Evolutionary conservation across 768 basidiomycete species (phyloP), one percentile per base, ranked within the genome.

Genomic region (Amanita pseudoporphyria): DNA sequence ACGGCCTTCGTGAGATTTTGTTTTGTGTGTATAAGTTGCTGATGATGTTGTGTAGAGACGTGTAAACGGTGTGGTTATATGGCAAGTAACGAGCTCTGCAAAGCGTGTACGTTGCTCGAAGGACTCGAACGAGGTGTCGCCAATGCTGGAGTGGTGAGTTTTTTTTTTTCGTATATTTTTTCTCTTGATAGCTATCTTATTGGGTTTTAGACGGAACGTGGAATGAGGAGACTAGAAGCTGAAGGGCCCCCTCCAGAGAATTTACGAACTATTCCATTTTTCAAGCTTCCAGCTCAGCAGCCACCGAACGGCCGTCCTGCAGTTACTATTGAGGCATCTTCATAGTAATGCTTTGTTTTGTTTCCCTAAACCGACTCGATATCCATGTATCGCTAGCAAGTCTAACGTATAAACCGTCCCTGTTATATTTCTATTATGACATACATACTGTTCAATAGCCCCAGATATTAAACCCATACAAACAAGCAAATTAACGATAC

Each of bases 21-120:
- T 52, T 49, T 51, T n/a, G n/a, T n/a, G n/a, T n/a, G n/a, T n/a
- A n/a, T n/a, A n/a, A n/a, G n/a, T 51, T 28, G 22, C 42, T 42
- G 31, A 43, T 48, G 51, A 41, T 40, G 21, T 44, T 18, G 30
- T 13, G 53, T 61, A 98, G 93, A 90, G 69, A 91, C 81, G 13
- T 99, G 96, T 62, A 73, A 81, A 58, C 75, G 91, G 41, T 99
- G 96, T 57, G 93, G 93, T 2, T 94, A 94, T 62, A 94, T 98
- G 73, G 87, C 93, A 3, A 94, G 90, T 53, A 96, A 98, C 56
- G 82, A 86, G 14, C 67, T 99, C n/a, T 94, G 92, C 62, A 94
- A 94, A 63, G 94, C 93, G 1, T 96, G 94, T 54, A 87, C 84
- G 0, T 69, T 97, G 4, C 71, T 97, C 0, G 90, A 97, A 65